A percentile compares a stretch with the other conserved stretches of the same genome.
Evolutionary conservation across 148 eudicot genomes (phyloP).

Genomic region (Dianthus caryophyllus): DNA sequence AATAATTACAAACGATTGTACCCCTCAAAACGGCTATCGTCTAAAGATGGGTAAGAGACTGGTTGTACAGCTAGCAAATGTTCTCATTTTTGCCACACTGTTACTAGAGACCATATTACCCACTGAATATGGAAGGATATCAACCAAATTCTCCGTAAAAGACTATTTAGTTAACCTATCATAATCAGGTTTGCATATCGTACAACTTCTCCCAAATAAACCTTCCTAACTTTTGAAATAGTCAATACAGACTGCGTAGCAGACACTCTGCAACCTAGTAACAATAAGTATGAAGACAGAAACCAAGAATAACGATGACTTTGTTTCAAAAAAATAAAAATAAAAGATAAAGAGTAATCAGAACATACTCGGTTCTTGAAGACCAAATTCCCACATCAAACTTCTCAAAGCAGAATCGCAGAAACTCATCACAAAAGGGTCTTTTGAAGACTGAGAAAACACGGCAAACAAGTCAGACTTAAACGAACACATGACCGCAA

Average conservation of each 20-base stretch:
- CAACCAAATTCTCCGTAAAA: too few relatives aligned
- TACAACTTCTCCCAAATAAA: not conserved
- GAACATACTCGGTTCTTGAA: conserved; percentile 60
- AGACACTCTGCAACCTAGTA: not conserved
- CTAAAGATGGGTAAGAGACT: not conserved
- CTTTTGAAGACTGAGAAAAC: conserved; percentile 66
- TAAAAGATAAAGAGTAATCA: conserved; percentile 5
- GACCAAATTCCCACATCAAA: conserved; percentile 85
- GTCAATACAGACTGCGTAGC: not conserved
- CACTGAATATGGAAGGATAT: too few relatives aligned
- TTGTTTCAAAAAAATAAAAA: too few relatives aligned
- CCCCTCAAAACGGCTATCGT: not conserved
- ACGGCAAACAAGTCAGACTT: conserved; percentile 3
- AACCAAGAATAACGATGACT: not conserved
- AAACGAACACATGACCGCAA: not conserved
- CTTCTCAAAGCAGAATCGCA: conserved; percentile 70
- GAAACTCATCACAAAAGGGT: conserved; percentile 72
- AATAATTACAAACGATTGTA: not conserved
- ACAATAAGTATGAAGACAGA: not conserved
- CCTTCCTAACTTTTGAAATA: not conserved
- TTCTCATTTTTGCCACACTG: not conserved
- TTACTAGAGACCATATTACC: not conserved
- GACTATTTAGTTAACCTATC: too few relatives aligned
- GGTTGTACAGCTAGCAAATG: too few relatives aligned
- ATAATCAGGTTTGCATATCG: too few relatives aligned